Conservation (phyloP, 805 yeast species). For the Lachancea waltii region DNA sequence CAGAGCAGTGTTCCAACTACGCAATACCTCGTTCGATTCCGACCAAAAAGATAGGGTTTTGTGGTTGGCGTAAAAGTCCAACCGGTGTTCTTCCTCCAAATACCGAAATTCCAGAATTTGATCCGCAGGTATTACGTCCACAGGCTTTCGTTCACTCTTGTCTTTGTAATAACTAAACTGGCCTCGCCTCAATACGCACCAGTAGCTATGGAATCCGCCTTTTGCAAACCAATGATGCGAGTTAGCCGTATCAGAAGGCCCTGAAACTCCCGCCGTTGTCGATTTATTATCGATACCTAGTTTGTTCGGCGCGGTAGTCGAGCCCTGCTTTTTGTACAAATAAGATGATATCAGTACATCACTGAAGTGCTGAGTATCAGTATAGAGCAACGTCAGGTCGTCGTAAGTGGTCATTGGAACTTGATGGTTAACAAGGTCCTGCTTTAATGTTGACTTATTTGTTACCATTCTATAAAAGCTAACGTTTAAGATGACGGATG, state of each 20-base stretch:
- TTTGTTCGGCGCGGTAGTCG: slow-evolving; percentile 2
- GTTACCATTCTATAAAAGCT: not conserved
- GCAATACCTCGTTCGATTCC: slow-evolving; percentile 2
- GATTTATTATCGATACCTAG: not conserved
- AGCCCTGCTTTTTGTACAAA: slow-evolving; percentile 4
- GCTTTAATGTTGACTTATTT: not conserved
- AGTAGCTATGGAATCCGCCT: slow-evolving; percentile 13
- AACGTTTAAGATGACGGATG: slow-evolving; percentile 1
- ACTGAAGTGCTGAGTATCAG: slow-evolving; percentile 5
- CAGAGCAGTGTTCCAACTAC: slow-evolving; percentile 9
- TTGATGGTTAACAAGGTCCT: not conserved
- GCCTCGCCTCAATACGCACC: slow-evolving; percentile 22
- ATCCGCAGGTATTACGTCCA: slow-evolving; percentile 16
- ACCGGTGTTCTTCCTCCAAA: slow-evolving; percentile 6
- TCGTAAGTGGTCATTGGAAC: not conserved
- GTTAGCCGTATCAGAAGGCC: not conserved
- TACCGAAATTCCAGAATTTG: slow-evolving; percentile 14
- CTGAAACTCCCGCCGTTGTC: not conserved
- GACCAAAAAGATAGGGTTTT: slow-evolving; percentile 15
- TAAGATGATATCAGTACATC: slow-evolving; percentile 11
- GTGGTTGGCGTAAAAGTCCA: slow-evolving; percentile 16
- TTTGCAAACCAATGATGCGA: slow-evolving; percentile 7
- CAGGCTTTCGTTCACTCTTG: slow-evolving; percentile 19
- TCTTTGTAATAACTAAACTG: slow-evolving; percentile 24
- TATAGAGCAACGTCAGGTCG: slow-evolving; percentile 2